Evolutionary conservation across 2,329 filamentous ascomycete species (phyloP), one percentile per base, ranked within the genome.

Genomic region (Penicillium sp.): DNA sequence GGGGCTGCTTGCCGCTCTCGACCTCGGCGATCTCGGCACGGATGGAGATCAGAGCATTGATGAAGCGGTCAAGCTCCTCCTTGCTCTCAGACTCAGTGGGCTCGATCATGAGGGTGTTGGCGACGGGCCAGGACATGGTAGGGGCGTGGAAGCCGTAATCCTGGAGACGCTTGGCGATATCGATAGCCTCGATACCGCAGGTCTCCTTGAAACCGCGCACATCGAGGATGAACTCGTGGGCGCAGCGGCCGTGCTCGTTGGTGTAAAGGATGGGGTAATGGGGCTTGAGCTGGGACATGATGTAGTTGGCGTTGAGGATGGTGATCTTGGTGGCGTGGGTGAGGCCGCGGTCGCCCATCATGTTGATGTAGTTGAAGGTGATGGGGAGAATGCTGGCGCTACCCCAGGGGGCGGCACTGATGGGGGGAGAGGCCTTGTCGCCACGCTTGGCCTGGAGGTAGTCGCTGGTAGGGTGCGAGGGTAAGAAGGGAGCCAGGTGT

Each of bases 81-180:
- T 95, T 93, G 76, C 86, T 90, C 80, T 98, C 93, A 14, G 89
- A 93, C 78, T 97, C 93, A 0, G 93, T 98, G 2, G 93, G 93
- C 80, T 98, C 93, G 64, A 98, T 96, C 93, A 98, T 98, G 45
- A 98, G 85, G 1, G 93, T 97, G 77, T 96, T 96, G 52, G 91
- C 85, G 2, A 98, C 92, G 1, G 93, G 93, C 90, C 91, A 97
- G 73, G 88, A 92, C 93, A 98, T 97, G 52, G 93, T 98, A 0
- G 93, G 93, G 1, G 93, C 90, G 76, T 98, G 93, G 85, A 98
- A 98, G 43, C 93, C 93, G 73, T 96, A 98, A 73, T 98, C 93
- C 77, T 97, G 93, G 21, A 98, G 86, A 61, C 93, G 90, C 83
- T 98, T 98, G 70, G 93, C 93, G 63, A 98, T 90, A 71, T 98